Evolutionary conservation across 495 filamentous ascomycete genomes (phyloP), one percentile per base, ranked within the genome.

Genomic region (Trichoderma gamsii): DNA sequence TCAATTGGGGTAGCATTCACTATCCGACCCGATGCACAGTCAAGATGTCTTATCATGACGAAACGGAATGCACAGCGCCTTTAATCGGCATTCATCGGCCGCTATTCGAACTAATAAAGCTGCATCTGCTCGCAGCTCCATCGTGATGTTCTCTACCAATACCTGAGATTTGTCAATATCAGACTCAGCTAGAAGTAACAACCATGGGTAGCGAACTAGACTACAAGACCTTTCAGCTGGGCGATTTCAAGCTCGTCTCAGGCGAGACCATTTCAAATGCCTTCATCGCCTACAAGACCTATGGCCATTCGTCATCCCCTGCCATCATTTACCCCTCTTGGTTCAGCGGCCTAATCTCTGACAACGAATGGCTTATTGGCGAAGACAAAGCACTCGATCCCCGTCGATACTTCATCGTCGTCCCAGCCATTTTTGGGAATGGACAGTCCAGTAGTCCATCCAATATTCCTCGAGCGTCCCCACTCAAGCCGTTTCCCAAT

Each of bases 401-500:
- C 0, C 76, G 79, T 21, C 82, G 86, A 68, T 90, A 87, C 76
- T 90, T 86, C 74, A 90, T 91, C 69, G 84, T 92, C 69, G 79
- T 92, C 67, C 79, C 88, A 11, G 89, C 88, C 1, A 79, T 91
- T 5, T 90, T 92, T 68, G 89, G 89, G 6, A 90, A 91, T 70
- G 87, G 88, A 41, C 84, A 92, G 76, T 90, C 88, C 0, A 87
- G 84, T 0, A 90, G 88, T 3, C 89, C 89, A 3, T 90, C 88
- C 8, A 87, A 84, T 66, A 61, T 25, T 27, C 56, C 21, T 11
- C 56, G 27, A 13, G 56, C 13, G 23, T 78, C 83, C 0, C 51
- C 63, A 4, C 79, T 82, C 13, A 79, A 76, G 16, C 82, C 84
- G 6, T 92, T 88, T 68, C 88, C 89, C 0, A 82, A 79, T 59